phyloP scores from a whole-genome alignment of 805 yeast species.

The Ogataea henricii region DNA sequence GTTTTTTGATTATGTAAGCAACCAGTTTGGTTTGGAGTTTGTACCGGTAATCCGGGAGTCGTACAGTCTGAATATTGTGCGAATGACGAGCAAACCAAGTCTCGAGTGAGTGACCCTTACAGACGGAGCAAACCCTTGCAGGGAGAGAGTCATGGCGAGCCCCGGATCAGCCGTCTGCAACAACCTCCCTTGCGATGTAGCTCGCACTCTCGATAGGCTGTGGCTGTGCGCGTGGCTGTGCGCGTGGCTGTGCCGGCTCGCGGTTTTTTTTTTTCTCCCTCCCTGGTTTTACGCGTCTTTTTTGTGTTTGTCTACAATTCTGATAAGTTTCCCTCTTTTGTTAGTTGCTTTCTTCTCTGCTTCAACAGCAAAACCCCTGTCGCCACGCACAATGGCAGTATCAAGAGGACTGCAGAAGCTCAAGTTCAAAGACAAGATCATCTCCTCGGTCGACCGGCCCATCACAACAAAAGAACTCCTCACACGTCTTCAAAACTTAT shows the following conservation, averaged over 20 bases:
- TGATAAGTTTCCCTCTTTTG: slow-evolving; percentile 13
- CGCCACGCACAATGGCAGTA: slow-evolving; percentile 17
- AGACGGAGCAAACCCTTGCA: too few relatives aligned
- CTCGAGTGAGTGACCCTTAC: too few relatives aligned
- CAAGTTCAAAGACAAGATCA: slow-evolving; percentile 33
- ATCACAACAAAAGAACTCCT: slow-evolving; percentile 65
- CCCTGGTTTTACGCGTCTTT: slow-evolving; percentile 16
- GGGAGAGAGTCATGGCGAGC: too few relatives aligned
- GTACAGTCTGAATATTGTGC: too few relatives aligned
- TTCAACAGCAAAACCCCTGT: not conserved
- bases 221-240: not conserved
- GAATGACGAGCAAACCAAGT: too few relatives aligned
- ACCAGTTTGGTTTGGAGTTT: not conserved
- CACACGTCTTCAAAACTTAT: slow-evolving; percentile 55
- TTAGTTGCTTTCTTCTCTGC: slow-evolving; percentile 1
- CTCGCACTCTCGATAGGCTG: not conserved
- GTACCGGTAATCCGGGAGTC: too few relatives aligned
- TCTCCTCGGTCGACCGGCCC: slow-evolving; percentile 57
- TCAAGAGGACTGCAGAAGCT: slow-evolving; percentile 21
- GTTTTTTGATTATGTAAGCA: not conserved
- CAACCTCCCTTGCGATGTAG: too few relatives aligned
- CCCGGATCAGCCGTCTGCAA: too few relatives aligned
- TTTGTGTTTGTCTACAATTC: too few relatives aligned
- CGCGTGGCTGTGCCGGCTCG: not conserved
- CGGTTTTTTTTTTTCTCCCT: not conserved